phyloP scores from a whole-genome alignment of 2,329 filamentous ascomycete species.

The Penicillium sp. region DNA sequence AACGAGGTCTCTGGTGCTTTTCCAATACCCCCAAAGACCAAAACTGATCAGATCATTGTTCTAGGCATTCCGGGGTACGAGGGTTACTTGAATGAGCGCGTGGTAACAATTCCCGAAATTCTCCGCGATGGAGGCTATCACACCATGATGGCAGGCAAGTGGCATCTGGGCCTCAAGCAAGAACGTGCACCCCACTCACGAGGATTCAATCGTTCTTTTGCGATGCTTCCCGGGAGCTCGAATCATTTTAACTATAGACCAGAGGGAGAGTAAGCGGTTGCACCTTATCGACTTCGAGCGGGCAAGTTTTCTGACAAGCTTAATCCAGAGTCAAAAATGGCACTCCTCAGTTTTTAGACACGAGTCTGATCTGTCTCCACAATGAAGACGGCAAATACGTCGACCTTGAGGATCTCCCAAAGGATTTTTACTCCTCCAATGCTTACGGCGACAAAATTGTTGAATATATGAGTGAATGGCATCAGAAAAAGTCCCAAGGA shows the following conservation, averaged over 20 bases:
- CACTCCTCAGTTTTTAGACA: conserved; percentile 9
- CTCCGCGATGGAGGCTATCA: conserved; percentile 36
- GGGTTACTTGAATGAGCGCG: conserved; percentile 1
- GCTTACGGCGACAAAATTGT: conserved; percentile 30
- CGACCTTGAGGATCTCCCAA: neutral
- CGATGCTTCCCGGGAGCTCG: conserved; percentile 28
- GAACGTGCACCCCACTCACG: conserved; percentile 27
- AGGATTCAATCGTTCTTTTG: conserved; percentile 32
- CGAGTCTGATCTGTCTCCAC: conserved; percentile 6
- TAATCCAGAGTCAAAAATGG: too few relatives aligned
- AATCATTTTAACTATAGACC: conserved; percentile 41
- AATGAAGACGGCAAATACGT: conserved; percentile 15
- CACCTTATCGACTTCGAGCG: too few relatives aligned
- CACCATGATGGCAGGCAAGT: conserved; percentile 39
- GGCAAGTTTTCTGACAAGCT: too few relatives aligned
- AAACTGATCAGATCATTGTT: too few relatives aligned
- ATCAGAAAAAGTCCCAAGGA: conserved; percentile 32
- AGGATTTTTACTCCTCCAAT: conserved; percentile 35
- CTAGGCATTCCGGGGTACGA: too few relatives aligned
- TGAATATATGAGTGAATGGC: conserved; percentile 30
- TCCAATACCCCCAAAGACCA: too few relatives aligned
- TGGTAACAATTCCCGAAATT: conserved; percentile 37
- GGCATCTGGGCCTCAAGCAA: conserved; percentile 35
- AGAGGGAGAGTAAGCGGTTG: neutral
- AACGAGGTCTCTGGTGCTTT: too few relatives aligned